Percentiles rank a stretch among this genome's conserved stretches.
Evolutionary conservation across 805 yeast genomes (phyloP).

Genomic region (Lipomyces sp.): DNA sequence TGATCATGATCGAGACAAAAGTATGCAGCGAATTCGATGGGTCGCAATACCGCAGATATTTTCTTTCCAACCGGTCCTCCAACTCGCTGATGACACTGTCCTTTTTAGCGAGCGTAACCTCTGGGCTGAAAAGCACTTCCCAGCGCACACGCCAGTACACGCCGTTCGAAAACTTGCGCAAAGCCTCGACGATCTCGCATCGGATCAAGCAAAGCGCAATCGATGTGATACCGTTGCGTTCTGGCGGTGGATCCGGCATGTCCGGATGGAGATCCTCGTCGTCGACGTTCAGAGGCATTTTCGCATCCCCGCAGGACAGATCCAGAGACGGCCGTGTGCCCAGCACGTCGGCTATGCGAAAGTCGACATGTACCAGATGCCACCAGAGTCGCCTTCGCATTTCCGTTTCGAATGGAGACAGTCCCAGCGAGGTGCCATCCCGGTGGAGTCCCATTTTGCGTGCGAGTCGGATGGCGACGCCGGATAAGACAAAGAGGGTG

Average conservation of each 20-base stretch:
- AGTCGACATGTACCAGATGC: neutral
- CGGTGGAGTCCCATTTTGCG: neutral
- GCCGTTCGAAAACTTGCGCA: neutral
- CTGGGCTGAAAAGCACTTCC: too few species aligned
- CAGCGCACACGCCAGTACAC: neutral
- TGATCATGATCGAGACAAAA: too few species aligned
- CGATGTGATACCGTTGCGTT: neutral
- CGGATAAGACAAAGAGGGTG: too few species aligned
- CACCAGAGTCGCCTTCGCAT: constrained; percentile 5
- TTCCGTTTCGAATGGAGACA: neutral
- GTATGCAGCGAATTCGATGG: too few species aligned
- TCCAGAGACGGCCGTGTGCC: neutral
- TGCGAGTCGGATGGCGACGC: neutral
- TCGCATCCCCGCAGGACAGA: neutral
- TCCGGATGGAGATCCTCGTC: neutral
- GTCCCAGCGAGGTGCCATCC: neutral
- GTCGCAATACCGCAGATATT: too few species aligned
- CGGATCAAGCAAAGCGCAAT: neutral
- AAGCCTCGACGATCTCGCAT: neutral
- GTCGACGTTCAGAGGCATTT: neutral
- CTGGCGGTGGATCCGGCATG: neutral
- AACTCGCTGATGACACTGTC: neutral
- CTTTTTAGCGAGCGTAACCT: neutral
- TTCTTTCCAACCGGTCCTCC: too few species aligned
- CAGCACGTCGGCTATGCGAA: neutral